Percentiles rank a stretch among this genome's conserved stretches.
These are phyloP conservation scores for Alternaria viburni DNA, from an alignment of 2,329 filamentous ascomycete genomes.

Conservation along the genomic window DNA sequence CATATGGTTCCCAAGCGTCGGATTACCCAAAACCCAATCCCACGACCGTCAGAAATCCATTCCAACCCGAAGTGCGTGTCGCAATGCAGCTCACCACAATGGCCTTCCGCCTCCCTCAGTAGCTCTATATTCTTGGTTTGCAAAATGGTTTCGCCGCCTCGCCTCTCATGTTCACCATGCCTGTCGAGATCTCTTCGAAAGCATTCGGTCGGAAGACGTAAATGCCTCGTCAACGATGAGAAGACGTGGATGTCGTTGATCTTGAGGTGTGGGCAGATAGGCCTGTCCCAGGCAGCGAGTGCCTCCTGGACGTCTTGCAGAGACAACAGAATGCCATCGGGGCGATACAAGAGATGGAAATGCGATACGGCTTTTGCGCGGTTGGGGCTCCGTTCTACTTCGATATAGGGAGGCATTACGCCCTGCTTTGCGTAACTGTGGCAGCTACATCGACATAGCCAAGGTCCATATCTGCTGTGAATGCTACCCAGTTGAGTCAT, in stretches of 20 bases:
- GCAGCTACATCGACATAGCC: background rate
- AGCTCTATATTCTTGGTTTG: background rate
- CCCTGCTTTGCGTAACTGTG: background rate
- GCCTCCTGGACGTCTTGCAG: background rate
- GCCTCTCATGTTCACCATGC: background rate
- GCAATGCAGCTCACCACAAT: background rate
- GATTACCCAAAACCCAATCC: background rate
- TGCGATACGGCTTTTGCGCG: background rate
- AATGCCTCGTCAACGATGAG: background rate
- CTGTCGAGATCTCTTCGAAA: background rate
- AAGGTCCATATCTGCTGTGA: background rate
- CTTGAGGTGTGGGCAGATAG: background rate
- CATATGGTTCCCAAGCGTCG: background rate
- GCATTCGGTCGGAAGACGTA: background rate
- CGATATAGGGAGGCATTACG: background rate
- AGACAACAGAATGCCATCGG: background rate
- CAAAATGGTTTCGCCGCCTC: background rate
- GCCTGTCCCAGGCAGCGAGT: background rate
- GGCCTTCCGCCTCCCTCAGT: background rate
- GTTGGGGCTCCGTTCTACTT: background rate
- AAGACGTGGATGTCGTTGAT: background rate
- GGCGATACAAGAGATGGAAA: background rate
- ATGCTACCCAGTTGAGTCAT: background rate
- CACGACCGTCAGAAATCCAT: background rate
- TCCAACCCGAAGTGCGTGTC: background rate